Base-by-base conservation (phyloP, 2,329 filamentous ascomycete genomes). In the Penicillium thymicola region DNA sequence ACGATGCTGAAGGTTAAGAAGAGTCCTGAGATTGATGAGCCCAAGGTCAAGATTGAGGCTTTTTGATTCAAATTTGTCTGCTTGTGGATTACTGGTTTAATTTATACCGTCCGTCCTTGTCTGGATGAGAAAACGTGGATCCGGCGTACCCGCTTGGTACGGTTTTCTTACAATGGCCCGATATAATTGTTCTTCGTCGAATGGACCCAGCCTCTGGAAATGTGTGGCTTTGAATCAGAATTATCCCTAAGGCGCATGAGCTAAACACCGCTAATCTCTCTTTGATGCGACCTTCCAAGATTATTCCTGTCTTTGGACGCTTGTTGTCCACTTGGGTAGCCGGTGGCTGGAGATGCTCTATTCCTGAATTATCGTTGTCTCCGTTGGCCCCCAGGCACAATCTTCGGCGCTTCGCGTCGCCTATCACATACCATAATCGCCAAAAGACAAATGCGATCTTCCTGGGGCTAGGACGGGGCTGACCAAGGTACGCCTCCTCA, bases 1-100 rank as follows among this genome's bases (percentile, higher is more conserved):
- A 80, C 82, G 57, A 83, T 82, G 25, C 80, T 80, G 61, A 86
- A 79, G 14, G 42, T 54, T 13, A 66, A 61, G 51, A 53, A 45
- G 18, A 62, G 61, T 49, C 48, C 58, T 32, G 55, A 49, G 23
- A 47, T 48, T 41, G 58, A 66, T 47, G 62, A 62, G 49, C 62
- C 62, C 3, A 59, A 58, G 57, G 53, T 70, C 27, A 69, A 70
- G 54, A 61, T 65, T 51, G 67, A 70, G 56, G 59, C 42, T 55
- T 13, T 50, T 48, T 55, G 40, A 45, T 27, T 18, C 27, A 11
- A 14, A 52, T 32, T 14, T 23, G 5, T 5, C 32, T 38, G 32
- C 32, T 34, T 16, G 11, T 46, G 30, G 9, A n/a, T 34, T 25
- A 7, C 13, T n/a, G 8, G 44, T 25, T 16, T 2, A 16, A 7